phyloP scores from a whole-genome alignment of 78 protist species.

The Dictyostelium intermedium region DNA sequence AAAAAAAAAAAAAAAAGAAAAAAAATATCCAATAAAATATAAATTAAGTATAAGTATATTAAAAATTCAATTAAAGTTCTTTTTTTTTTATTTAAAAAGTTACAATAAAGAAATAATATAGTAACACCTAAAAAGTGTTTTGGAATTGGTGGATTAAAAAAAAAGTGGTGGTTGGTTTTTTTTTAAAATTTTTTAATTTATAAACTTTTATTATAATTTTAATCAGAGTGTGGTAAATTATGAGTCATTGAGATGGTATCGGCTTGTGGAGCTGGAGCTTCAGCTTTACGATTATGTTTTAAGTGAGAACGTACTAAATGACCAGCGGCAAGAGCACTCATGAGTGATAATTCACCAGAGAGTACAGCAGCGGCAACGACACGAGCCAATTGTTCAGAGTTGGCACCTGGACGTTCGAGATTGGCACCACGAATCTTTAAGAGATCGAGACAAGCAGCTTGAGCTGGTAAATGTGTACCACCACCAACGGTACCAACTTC shows the following conservation, averaged over 20 bases:
- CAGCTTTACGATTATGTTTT: slow-evolving; percentile 89
- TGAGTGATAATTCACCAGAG: slow-evolving; percentile 96
- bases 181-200: no score
- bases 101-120: no score
- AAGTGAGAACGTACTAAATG: slow-evolving; percentile 89
- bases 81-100: no score
- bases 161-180: no score
- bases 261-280: slow-evolving; percentile 45
- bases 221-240: slow-evolving; percentile 74
- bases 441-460: slow-evolving; percentile 88
- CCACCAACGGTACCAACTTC: slow-evolving; percentile 99
- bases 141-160: no score
- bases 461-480: slow-evolving; percentile 96
- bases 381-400: slow-evolving; percentile 89
- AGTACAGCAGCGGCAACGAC: slow-evolving; percentile 90
- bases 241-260: slow-evolving; percentile 59
- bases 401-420: slow-evolving; percentile 61
- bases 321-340: slow-evolving; percentile 93
- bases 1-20: no score
- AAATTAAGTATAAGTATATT: no score
- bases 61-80: no score
- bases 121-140: no score
- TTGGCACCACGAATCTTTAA: slow-evolving; percentile 88
- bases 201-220: no score
- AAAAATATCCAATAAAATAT: no score